phyloP scores from a whole-genome alignment of 768 basidiomycete species.

The Phylloporus scabripes region DNA sequence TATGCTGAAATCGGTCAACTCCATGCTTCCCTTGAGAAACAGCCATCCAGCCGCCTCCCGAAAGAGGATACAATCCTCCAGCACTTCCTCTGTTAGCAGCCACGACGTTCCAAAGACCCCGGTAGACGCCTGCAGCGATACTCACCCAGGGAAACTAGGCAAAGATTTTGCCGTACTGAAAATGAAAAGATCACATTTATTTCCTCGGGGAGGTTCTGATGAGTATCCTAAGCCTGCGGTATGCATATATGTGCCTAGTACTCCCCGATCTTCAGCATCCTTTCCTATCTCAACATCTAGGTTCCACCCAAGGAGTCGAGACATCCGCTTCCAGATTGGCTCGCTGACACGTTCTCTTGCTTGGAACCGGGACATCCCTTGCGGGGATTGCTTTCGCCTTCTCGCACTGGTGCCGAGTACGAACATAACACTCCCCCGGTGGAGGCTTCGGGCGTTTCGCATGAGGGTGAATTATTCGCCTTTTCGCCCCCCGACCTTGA shows the following conservation, averaged over 20 bases:
- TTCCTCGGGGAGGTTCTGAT: slow-evolving; percentile 6
- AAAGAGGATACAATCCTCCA: slow-evolving; percentile 34
- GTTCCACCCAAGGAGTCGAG: slow-evolving; percentile 18
- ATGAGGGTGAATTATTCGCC: slow-evolving; percentile 23
- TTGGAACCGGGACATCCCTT: slow-evolving; percentile 35
- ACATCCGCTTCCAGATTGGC: slow-evolving; percentile 49
- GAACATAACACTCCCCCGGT: neutral
- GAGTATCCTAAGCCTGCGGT: slow-evolving; percentile 15
- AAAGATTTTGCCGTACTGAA: slow-evolving; percentile 41
- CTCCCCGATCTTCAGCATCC: slow-evolving; percentile 8
- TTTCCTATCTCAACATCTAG: slow-evolving; percentile 12
- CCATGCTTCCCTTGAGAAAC: slow-evolving; percentile 25
- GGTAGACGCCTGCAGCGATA: slow-evolving; percentile 34
- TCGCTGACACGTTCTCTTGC: slow-evolving; percentile 45
- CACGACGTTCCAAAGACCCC: slow-evolving; percentile 39
- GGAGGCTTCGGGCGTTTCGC: slow-evolving; percentile 2
- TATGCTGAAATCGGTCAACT: slow-evolving; percentile 59
- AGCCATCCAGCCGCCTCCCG: slow-evolving; percentile 21
- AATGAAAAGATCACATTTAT: slow-evolving; percentile 22
- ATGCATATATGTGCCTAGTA: slow-evolving; percentile 28
- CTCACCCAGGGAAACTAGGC: slow-evolving; percentile 33
- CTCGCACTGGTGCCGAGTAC: slow-evolving; percentile 6
- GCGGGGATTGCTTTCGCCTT: slow-evolving; percentile 27
- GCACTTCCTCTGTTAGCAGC: slow-evolving; percentile 43
- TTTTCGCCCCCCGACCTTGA: slow-evolving; percentile 25